These are phyloP conservation scores for Xylaria longipes DNA, from an alignment of 495 filamentous ascomycete genomes.

Conservation along the genomic window DNA sequence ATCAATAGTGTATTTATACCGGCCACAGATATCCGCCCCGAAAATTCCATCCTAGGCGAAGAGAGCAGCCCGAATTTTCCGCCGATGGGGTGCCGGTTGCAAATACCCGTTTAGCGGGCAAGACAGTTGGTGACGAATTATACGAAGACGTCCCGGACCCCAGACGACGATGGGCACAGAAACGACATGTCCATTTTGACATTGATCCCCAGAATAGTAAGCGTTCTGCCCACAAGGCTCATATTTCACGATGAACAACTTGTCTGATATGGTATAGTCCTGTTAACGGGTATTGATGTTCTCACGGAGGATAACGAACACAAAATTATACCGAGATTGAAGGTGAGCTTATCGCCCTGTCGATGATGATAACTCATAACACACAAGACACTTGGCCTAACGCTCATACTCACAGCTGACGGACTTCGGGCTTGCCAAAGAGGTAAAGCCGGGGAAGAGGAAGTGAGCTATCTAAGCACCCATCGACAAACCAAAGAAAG, in stretches of 20 bases:
- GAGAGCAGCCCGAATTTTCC: not conserved
- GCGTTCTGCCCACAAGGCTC: not conserved
- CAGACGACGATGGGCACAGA: constrained; percentile 22
- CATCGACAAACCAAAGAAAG: not conserved
- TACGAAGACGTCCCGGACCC: constrained; percentile 25
- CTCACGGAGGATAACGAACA: constrained; percentile 28
- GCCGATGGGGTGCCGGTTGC: not conserved
- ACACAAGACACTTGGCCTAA: not conserved
- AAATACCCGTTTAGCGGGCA: constrained; percentile 1
- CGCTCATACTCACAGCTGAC: constrained; percentile 21
- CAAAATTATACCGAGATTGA: constrained; percentile 27
- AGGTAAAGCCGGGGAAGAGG: constrained; percentile 23
- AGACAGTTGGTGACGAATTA: constrained; percentile 21
- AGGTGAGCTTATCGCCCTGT: constrained; percentile 21
- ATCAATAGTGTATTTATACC: not conserved
- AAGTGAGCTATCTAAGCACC: constrained; percentile 15
- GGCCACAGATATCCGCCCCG: constrained; percentile 26
- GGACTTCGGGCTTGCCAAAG: constrained; percentile 27
- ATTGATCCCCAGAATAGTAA: constrained; percentile 33
- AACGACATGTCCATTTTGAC: constrained; percentile 32
- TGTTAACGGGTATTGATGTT: constrained; percentile 23
- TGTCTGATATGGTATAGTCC: constrained; percentile 12
- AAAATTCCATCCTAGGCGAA: constrained; percentile 31
- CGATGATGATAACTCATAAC: not conserved
- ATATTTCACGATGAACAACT: not conserved